phyloP scores from a whole-genome alignment of 345 rosid species.

The Eucalyptus camaldulensis region DNA sequence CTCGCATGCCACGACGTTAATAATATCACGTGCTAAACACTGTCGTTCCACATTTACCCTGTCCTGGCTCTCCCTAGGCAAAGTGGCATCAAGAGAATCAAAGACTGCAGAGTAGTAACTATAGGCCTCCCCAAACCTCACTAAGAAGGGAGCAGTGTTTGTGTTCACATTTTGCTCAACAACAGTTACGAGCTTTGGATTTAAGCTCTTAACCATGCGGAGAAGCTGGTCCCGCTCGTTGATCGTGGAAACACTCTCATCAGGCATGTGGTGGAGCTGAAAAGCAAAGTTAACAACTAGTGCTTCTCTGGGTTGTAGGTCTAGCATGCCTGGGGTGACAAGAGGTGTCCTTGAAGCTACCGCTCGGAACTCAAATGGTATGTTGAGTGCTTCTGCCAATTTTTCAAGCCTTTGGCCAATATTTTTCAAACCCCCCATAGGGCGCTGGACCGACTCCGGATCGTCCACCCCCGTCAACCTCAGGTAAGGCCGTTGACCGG shows the following conservation, averaged over 20 bases:
- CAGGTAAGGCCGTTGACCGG: slow-evolving; percentile 41
- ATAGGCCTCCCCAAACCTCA: slow-evolving; percentile 76
- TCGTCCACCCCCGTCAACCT: slow-evolving; percentile 91
- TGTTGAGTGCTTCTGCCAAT: slow-evolving; percentile 46
- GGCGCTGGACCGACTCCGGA: slow-evolving; percentile 91
- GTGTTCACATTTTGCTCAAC: slow-evolving; percentile 94
- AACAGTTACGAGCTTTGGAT: slow-evolving; percentile 86
- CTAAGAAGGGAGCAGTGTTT: slow-evolving; percentile 80
- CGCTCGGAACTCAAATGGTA: slow-evolving; percentile 63
- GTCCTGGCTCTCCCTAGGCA: slow-evolving; percentile 89
- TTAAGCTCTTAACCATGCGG: slow-evolving; percentile 75
- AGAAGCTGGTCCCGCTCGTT: slow-evolving; percentile 91
- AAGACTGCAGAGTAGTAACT: slow-evolving; percentile 85
- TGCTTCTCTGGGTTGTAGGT: slow-evolving; percentile 57
- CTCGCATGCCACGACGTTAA: slow-evolving; percentile 88
- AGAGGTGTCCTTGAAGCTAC: slow-evolving; percentile 61
- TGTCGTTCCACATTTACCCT: slow-evolving; percentile 93
- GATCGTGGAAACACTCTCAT: slow-evolving; percentile 89
- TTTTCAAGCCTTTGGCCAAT: slow-evolving; percentile 83
- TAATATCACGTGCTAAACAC: slow-evolving; percentile 92
- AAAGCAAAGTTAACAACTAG: slow-evolving; percentile 87
- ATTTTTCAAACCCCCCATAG: slow-evolving; percentile 57
- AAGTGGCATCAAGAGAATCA: slow-evolving; percentile 84
- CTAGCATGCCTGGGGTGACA: slow-evolving; percentile 64
- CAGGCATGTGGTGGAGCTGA: slow-evolving; percentile 99